Percentiles rank a stretch among this genome's conserved stretches.
These are phyloP conservation scores for Pichia sp. DNA, from an alignment of 1,139 yeast species.

Conservation along the genomic window DNA sequence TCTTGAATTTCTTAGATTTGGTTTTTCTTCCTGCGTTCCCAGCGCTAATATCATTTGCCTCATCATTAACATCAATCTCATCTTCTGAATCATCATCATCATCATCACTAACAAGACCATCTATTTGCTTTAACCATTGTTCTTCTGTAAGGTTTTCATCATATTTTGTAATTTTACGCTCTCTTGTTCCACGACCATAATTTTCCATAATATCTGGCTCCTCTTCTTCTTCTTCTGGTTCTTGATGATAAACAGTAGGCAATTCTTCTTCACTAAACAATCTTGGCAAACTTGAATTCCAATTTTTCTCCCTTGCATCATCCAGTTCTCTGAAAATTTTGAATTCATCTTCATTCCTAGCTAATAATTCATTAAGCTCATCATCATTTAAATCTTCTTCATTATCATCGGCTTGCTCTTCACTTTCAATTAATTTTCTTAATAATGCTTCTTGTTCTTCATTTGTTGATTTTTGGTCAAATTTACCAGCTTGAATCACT, in stretches of 20 bases:
- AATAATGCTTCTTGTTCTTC: conserved; percentile 96
- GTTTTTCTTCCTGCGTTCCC: neutral
- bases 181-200: conserved; percentile 69
- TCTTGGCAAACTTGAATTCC: conserved; percentile 43
- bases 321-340: conserved; percentile 64
- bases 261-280: conserved; percentile 66
- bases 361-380: conserved; percentile 81
- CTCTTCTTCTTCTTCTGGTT: conserved; percentile 50
- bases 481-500: conserved; percentile 98
- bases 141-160: conserved; percentile 95
- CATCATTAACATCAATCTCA: conserved; percentile 12
- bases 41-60: neutral
- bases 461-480: conserved; percentile 91
- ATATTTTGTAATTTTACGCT: conserved; percentile 70
- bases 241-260: conserved; percentile 57
- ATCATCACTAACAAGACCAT: conserved; percentile 30
- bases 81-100: conserved; percentile 15
- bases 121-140: conserved; percentile 72
- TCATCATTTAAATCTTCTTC: conserved; percentile 68
- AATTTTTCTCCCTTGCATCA: conserved; percentile 46
- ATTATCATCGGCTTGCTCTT: conserved; percentile 54
- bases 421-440: conserved; percentile 78
- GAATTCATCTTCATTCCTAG: conserved; percentile 75
- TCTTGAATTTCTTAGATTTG: conserved; percentile 7
- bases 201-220: conserved; percentile 39